Evolutionary conservation across 306 rosid genomes (phyloP).

Genomic region (Corylus avellana): DNA sequence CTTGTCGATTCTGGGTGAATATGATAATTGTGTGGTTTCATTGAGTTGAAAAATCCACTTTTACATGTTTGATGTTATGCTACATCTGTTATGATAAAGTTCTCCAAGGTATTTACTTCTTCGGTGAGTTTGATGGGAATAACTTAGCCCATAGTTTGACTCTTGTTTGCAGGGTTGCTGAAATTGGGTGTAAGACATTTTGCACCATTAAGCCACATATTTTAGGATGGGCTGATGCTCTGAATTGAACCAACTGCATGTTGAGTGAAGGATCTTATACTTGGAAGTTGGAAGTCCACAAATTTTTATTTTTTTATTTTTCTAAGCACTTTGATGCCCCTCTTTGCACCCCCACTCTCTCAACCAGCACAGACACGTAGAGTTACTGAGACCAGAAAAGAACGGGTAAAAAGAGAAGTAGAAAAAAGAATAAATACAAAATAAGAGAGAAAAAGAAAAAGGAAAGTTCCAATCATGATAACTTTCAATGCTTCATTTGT

Average conservation of each 20-base stretch:
- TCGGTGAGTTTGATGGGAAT: slow-evolving; percentile 11
- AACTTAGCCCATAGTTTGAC: slow-evolving; percentile 18
- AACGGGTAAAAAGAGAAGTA: not conserved
- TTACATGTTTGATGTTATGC: not conserved
- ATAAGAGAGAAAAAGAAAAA: not conserved
- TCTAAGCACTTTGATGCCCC: not conserved
- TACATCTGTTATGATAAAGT: slow-evolving; percentile 7
- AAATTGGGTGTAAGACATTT: slow-evolving; percentile 13
- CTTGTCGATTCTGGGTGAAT: not conserved
- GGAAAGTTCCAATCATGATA: not conserved
- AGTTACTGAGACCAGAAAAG: not conserved
- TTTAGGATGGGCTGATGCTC: not conserved
- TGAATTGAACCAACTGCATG: slow-evolving; percentile 13
- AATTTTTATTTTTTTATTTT: not conserved
- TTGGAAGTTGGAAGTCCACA: slow-evolving; percentile 19
- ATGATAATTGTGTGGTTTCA: slow-evolving; percentile 1
- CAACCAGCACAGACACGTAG: not conserved
- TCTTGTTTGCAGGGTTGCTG: slow-evolving; percentile 14
- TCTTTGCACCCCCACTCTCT: not conserved
- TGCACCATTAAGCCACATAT: not conserved
- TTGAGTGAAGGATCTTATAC: slow-evolving; percentile 7
- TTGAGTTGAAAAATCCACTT: slow-evolving; percentile 3
- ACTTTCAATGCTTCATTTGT: slow-evolving; percentile 19
- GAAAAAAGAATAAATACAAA: not conserved
- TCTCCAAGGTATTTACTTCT: slow-evolving; percentile 20